Evolutionary conservation across 805 yeast genomes (phyloP).

Genomic region (Vanderwaltozyma yarrowii): DNA sequence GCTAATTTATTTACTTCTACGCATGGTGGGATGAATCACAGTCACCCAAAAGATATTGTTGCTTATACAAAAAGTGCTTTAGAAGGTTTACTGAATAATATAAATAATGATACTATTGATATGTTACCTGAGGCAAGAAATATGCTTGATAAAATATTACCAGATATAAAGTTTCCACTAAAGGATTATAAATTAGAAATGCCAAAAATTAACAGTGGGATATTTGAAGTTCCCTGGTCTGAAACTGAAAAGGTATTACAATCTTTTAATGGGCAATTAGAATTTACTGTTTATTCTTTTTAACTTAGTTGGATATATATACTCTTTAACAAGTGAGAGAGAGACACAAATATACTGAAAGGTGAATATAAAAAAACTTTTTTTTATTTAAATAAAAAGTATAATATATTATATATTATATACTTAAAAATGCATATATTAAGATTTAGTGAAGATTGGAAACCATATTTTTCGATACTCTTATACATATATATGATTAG

Average conservation of each 20-base stretch:
- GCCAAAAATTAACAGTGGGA: constrained; percentile 77
- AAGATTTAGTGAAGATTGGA: too few species aligned
- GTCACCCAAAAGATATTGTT: constrained; percentile 38
- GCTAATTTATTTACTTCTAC: constrained; percentile 71
- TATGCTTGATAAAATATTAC: constrained; percentile 1
- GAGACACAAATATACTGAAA: too few species aligned
- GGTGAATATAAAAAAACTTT: too few species aligned
- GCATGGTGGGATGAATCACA: constrained; percentile 36
- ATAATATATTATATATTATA: too few species aligned
- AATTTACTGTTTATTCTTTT: constrained; percentile 25
- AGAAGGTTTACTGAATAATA: constrained; percentile 29
- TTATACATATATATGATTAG: too few species aligned
- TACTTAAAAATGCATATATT: too few species aligned
- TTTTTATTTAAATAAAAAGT: too few species aligned
- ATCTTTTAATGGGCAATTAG: constrained; percentile 7
- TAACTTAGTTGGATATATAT: constrained; percentile 4
- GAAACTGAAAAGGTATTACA: constrained; percentile 46
- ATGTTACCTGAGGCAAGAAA: background rate
- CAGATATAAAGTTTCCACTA: constrained; percentile 4
- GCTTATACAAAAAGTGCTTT: constrained; percentile 42
- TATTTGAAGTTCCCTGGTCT: constrained; percentile 73
- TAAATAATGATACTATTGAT: background rate
- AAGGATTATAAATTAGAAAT: constrained; percentile 33
- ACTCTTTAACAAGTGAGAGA: too few species aligned
- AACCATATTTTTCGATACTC: too few species aligned